Conservation (phyloP, 352 stramenopile genomes). For the Globisporangium carolinianum region DNA sequence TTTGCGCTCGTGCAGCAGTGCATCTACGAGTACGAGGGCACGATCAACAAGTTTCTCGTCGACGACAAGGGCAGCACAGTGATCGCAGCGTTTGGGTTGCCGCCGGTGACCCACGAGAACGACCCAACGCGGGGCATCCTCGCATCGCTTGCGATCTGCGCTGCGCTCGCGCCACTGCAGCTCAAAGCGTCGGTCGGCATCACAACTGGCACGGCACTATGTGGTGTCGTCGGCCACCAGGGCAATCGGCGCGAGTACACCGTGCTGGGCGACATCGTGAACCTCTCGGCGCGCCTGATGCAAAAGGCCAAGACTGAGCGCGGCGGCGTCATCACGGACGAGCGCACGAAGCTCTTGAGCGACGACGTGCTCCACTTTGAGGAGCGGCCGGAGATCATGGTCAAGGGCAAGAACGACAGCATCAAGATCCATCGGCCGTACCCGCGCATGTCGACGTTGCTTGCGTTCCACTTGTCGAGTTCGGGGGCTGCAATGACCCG, state of each 20-base stretch:
- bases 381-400: constrained; percentile 77
- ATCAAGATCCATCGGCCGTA: constrained; percentile 87
- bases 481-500: not conserved
- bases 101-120: constrained; percentile 90
- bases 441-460: constrained; percentile 76
- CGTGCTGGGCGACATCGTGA: constrained; percentile 92
- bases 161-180: constrained; percentile 45
- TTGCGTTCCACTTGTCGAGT: constrained; percentile 60
- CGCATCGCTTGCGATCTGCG: constrained; percentile 79
- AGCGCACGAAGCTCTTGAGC: constrained; percentile 75
- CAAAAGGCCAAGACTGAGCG: constrained; percentile 79
- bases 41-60: constrained; percentile 95
- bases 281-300: constrained; percentile 91
- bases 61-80: constrained; percentile 93
- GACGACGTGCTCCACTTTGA: constrained; percentile 88
- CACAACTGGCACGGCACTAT: constrained; percentile 89
- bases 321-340: constrained; percentile 86
- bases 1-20: constrained; percentile 84
- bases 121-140: constrained; percentile 88
- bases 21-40: constrained; percentile 93
- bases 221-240: constrained; percentile 88
- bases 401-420: constrained; percentile 91
- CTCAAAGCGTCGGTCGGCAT: constrained; percentile 89
- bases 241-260: constrained; percentile 91
- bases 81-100: constrained; percentile 90